Conservation (phyloP, 306 rosid genomes). For the Corylus avellana region DNA sequence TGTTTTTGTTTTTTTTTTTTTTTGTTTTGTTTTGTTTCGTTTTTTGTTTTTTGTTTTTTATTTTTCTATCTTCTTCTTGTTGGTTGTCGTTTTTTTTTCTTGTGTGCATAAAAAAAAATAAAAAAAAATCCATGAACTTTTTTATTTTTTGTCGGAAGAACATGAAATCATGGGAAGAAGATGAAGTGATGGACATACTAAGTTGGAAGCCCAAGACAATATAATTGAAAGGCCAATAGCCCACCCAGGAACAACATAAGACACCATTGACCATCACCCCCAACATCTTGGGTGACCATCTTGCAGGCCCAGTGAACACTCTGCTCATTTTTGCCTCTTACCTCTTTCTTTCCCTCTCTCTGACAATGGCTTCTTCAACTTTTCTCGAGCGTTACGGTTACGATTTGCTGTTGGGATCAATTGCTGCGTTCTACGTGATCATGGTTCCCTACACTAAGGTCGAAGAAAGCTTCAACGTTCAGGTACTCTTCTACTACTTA, state of each 20-base stretch:
- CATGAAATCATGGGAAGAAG: too few species aligned
- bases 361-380: conserved; percentile 60
- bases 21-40: too few species aligned
- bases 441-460: conserved; percentile 87
- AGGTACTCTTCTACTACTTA: conserved; percentile 40
- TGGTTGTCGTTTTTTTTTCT: too few species aligned
- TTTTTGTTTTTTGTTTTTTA: too few species aligned
- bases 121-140: too few species aligned
- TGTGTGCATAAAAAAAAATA: too few species aligned
- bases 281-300: background rate
- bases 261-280: too few species aligned
- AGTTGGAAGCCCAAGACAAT: background rate
- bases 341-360: background rate
- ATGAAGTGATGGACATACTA: too few species aligned
- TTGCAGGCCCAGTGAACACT: background rate
- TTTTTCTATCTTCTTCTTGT: too few species aligned
- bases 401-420: conserved; percentile 67
- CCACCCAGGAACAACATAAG: background rate
- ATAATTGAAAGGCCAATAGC: background rate
- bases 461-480: conserved; percentile 93
- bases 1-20: too few species aligned
- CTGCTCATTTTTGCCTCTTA: background rate
- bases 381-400: conserved; percentile 58
- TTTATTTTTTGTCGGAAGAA: too few species aligned
- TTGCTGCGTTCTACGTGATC: conserved; percentile 62